Evolutionary conservation across 1,284 basidiomycete species (phyloP), one percentile per base, ranked within the genome.

Genomic region (Irpex lacteus): DNA sequence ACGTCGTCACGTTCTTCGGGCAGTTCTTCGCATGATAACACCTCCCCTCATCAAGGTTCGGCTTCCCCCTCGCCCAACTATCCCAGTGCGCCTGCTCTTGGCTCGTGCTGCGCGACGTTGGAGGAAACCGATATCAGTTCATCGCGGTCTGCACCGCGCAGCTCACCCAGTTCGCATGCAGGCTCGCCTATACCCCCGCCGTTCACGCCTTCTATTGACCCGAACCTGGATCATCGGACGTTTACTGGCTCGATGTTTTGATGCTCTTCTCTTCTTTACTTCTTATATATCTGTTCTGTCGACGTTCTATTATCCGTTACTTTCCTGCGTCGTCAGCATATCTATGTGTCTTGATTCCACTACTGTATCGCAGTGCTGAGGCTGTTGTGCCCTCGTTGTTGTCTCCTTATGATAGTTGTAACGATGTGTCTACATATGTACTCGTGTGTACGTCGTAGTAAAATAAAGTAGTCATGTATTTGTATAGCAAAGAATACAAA

Each of bases 1-100:
- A 60, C 55, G 21, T 68, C 67, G 15, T 66, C 67, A 5, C 60
- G 65, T n/a, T 63, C 67, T 49, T 68, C 67, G 18, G 8, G 18
- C 19, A 63, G 67, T 59, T 50, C 49, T 21, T 67, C 66, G 47
- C 50, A 52, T 18, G 50, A 18, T 47, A 26, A 26, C 11, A 63
- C 66, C 7, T 64, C 66, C 15, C 64, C 59, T 8, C 58, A 62
- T 37, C 44, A 38, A n/a, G 58, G 52, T 18, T 50, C 50, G 21
- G 50, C 52, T 18, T 56, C 60, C 7, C 55, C 60, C 13, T 26
- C 59, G 37, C 21, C 59, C 11, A 50, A 54, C 60, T 11, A 36
- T 18, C 26, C 64, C 5, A 57, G 8, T 59, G 60, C 60, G 18
- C 62, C 18, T 63, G 64, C 59, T 66, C 59, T 44, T 38, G 32